These are phyloP conservation scores for Fistulinella prunicolor DNA, from an alignment of 768 basidiomycete genomes.

Conservation along the genomic window DNA sequence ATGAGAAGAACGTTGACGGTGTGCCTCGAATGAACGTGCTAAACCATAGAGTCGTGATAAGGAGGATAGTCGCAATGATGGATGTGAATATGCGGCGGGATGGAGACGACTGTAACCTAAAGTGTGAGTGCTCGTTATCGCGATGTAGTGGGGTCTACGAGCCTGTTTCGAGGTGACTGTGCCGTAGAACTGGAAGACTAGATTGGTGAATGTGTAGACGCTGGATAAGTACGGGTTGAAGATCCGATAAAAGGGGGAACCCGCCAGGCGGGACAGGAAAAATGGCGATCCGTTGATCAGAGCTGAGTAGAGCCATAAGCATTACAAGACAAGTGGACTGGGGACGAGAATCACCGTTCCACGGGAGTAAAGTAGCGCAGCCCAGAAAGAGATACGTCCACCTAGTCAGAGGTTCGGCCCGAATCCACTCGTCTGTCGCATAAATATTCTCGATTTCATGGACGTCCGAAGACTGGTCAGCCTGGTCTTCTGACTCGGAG, in stretches of 20 bases:
- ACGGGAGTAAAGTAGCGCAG: slow-evolving; percentile 76
- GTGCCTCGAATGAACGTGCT: slow-evolving; percentile 60
- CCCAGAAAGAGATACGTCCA: slow-evolving; percentile 76
- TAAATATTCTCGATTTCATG: slow-evolving; percentile 6
- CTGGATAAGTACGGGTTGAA: slow-evolving; percentile 69
- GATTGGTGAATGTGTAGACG: slow-evolving; percentile 60
- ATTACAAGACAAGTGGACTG: neutral
- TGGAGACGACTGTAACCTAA: slow-evolving; percentile 48
- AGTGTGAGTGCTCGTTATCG: slow-evolving; percentile 3
- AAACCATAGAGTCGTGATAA: slow-evolving; percentile 58
- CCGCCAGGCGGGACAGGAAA: slow-evolving; percentile 67
- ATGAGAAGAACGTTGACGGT: slow-evolving; percentile 58
- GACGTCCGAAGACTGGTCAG: neutral
- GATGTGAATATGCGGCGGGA: slow-evolving; percentile 55
- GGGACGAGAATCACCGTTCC: slow-evolving; percentile 67
- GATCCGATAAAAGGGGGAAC: slow-evolving; percentile 52
- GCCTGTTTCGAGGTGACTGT: slow-evolving; percentile 69
- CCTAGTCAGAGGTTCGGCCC: slow-evolving; percentile 43
- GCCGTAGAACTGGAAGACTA: slow-evolving; percentile 71
- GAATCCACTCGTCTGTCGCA: slow-evolving; percentile 24
- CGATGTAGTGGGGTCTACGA: slow-evolving; percentile 19
- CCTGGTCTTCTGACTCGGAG: slow-evolving; percentile 13
- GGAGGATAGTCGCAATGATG: slow-evolving; percentile 47
- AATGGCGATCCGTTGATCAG: slow-evolving; percentile 85
- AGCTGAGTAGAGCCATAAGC: slow-evolving; percentile 42